Conservation (phyloP, 257 asterid species). For the Nicotiana knightiana region DNA sequence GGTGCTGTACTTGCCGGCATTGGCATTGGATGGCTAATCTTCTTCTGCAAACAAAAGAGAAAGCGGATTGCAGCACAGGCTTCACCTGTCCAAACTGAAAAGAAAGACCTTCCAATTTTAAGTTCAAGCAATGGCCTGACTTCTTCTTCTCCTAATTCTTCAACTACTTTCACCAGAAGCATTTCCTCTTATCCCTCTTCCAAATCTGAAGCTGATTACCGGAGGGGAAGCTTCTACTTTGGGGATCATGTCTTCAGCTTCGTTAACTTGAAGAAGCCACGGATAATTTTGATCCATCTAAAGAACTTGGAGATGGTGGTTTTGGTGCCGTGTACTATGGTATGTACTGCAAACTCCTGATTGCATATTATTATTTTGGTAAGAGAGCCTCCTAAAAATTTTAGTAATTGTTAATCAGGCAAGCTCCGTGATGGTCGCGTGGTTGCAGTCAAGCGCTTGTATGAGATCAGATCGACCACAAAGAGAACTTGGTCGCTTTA, state of each 20-base stretch:
- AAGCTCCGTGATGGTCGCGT: constrained; percentile 58
- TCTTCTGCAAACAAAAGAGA: constrained; percentile 42
- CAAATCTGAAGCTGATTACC: constrained; percentile 40
- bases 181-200: constrained; percentile 69
- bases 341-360: constrained; percentile 19
- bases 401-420: constrained; percentile 30
- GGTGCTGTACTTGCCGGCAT: constrained; percentile 65
- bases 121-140: constrained; percentile 34
- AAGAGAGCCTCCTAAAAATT: constrained; percentile 1
- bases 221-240: constrained; percentile 44
- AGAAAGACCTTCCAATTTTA: constrained; percentile 33
- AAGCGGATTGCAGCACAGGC: constrained; percentile 34
- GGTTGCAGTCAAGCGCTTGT: constrained; percentile 81
- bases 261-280: constrained; percentile 73
- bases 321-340: constrained; percentile 83
- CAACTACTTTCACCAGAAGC: constrained; percentile 45
- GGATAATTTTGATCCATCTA: constrained; percentile 46
- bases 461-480: constrained; percentile 27
- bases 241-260: constrained; percentile 74
- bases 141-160: constrained; percentile 19
- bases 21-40: constrained; percentile 49
- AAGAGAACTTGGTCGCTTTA: neutral
- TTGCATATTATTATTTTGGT: neutral
- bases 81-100: constrained; percentile 16
- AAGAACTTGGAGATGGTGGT: constrained; percentile 92